Conservation (phyloP, 2,329 filamentous ascomycete genomes). For the Fusarium sterilihyphosum region DNA sequence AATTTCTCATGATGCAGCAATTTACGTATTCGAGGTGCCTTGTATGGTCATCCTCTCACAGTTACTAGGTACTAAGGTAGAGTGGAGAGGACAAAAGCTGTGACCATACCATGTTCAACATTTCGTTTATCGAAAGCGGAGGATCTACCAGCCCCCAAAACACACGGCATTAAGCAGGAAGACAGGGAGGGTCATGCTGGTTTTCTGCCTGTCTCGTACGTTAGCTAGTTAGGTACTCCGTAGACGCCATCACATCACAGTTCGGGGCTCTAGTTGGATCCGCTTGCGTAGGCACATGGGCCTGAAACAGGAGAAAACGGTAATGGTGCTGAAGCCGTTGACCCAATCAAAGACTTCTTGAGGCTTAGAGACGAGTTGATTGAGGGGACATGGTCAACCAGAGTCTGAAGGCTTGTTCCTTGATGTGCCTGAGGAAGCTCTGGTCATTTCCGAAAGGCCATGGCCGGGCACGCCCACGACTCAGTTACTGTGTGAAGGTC, state of each 20-base stretch:
- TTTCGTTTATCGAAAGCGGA: constrained; percentile 40
- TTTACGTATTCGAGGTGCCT: background rate
- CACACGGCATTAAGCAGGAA: constrained; percentile 14
- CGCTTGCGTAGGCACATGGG: constrained; percentile 34
- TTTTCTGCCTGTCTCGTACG: background rate
- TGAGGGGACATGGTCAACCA: constrained; percentile 18
- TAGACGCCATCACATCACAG: constrained; percentile 13
- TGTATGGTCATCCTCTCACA: background rate
- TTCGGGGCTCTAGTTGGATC: constrained; percentile 10
- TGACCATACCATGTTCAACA: constrained; percentile 24
- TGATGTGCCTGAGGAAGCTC: constrained; percentile 10
- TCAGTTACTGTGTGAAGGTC: background rate
- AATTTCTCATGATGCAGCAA: background rate
- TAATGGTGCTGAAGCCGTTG: constrained; percentile 17
- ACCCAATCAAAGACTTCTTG: constrained; percentile 25
- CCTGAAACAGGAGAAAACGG: constrained; percentile 41
- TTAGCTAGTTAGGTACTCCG: background rate
- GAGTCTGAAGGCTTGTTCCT: background rate
- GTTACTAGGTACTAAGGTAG: background rate
- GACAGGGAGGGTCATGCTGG: constrained; percentile 9
- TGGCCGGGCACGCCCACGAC: constrained; percentile 12
- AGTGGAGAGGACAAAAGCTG: constrained; percentile 17
- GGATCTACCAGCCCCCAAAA: constrained; percentile 32
- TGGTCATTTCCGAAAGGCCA: constrained; percentile 28
- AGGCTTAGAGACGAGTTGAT: constrained; percentile 13